These are phyloP conservation scores for Dictyostelium citrinum DNA, from an alignment of 78 protist species.

Conservation along the genomic window DNA sequence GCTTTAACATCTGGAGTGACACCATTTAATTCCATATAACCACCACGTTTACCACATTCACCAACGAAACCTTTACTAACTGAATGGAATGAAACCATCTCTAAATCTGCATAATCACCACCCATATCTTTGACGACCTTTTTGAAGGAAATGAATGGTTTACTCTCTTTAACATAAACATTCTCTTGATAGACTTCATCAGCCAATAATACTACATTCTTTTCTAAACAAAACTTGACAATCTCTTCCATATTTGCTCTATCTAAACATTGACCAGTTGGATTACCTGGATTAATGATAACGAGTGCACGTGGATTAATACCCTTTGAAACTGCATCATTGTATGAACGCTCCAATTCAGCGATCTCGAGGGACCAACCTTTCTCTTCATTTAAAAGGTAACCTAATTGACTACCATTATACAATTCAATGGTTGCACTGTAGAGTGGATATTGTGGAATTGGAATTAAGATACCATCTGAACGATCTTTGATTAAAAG, in stretches of 20 bases:
- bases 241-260: conserved; percentile 74
- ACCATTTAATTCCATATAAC: conserved; percentile 93
- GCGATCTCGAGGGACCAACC: conserved; percentile 84
- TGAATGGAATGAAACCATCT: conserved; percentile 96
- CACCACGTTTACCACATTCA: conserved; percentile 99
- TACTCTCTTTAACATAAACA: conserved; percentile 82
- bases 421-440: conserved; percentile 94
- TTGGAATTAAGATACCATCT: conserved; percentile 96
- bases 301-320: conserved; percentile 90
- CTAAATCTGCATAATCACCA: conserved; percentile 29
- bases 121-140: conserved; percentile 82
- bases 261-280: conserved; percentile 96
- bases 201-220: conserved; percentile 94
- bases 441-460: conserved; percentile 99
- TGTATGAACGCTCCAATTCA: conserved; percentile 59
- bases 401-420: conserved; percentile 91
- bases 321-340: conserved; percentile 77
- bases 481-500: conserved; percentile 67
- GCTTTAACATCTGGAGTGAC: conserved; percentile 67
- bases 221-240: conserved; percentile 75
- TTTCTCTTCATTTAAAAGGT: conserved; percentile 92
- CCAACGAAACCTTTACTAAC: conserved; percentile 99
- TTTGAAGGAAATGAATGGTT: conserved; percentile 94
- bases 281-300: conserved; percentile 99
- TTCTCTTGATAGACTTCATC: conserved; percentile 99